Conservation (phyloP, 495 filamentous ascomycete genomes). For the Podospora australis region DNA sequence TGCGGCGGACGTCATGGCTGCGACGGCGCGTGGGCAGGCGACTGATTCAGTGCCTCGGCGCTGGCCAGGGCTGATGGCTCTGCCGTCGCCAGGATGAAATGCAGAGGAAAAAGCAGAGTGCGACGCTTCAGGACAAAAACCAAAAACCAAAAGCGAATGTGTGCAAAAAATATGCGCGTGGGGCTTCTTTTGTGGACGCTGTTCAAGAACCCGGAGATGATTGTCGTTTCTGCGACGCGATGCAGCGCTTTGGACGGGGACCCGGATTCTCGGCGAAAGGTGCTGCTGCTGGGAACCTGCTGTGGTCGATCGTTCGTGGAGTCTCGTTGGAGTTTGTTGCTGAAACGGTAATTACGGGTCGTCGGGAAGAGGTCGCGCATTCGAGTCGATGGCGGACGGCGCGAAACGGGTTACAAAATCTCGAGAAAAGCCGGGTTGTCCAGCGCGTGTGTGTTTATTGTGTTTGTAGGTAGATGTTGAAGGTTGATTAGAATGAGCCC, state of each 20-base stretch:
- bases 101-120: background rate
- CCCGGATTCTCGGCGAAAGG: background rate
- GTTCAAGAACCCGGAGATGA: too few species aligned
- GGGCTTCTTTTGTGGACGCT: background rate
- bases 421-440: too few species aligned
- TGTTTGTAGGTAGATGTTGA: conserved; percentile 3
- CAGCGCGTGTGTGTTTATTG: conserved; percentile 8
- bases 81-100: conserved; percentile 12
- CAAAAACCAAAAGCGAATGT: background rate
- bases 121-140: conserved; percentile 7
- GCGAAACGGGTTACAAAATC: too few species aligned
- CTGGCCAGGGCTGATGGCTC: conserved; percentile 8
- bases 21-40: conserved; percentile 18
- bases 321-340: background rate
- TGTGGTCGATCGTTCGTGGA: conserved; percentile 1
- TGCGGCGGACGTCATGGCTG: conserved; percentile 29
- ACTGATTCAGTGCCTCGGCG: conserved; percentile 16
- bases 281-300: conserved; percentile 1
- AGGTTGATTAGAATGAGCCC: conserved; percentile 18
- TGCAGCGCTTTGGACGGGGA: conserved; percentile 2
- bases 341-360: background rate
- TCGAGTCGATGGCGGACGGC: background rate
- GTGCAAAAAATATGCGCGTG: background rate
- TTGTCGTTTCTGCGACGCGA: conserved; percentile 3
- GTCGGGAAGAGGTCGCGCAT: too few species aligned